A percentile compares a stretch with the other conserved stretches of the same genome.
Conservation (phyloP, 1,139 yeast species). For the Citeromyces siamensis region DNA sequence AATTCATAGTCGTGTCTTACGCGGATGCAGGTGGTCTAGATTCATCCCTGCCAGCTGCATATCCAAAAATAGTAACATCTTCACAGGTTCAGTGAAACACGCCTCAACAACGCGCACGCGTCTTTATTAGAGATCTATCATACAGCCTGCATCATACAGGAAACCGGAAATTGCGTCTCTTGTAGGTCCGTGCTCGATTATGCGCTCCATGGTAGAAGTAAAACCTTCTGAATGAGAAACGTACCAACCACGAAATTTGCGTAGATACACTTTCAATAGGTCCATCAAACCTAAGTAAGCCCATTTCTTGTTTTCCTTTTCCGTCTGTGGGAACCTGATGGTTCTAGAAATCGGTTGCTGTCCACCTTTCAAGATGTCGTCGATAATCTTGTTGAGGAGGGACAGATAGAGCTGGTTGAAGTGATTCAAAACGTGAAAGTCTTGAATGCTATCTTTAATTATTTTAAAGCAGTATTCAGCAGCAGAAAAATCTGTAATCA, state of each 20-base stretch:
- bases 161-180: not conserved
- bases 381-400: not conserved
- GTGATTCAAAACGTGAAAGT: not conserved
- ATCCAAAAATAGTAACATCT: too few relatives aligned
- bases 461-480: slow-evolving; percentile 10
- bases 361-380: slow-evolving; percentile 14
- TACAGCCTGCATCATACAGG: slow-evolving; percentile 2
- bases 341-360: slow-evolving; percentile 14
- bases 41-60: too few relatives aligned
- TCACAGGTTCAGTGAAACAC: too few relatives aligned
- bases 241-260: slow-evolving; percentile 1
- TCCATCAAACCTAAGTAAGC: slow-evolving; percentile 8
- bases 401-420: not conserved
- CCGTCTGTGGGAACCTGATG: slow-evolving; percentile 1
- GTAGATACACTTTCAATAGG: slow-evolving; percentile 9
- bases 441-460: not conserved
- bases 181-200: not conserved
- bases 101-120: too few relatives aligned
- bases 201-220: not conserved
- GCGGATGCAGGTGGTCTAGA: too few relatives aligned
- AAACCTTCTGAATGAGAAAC: not conserved
- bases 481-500: slow-evolving; percentile 15
- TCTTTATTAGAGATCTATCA: too few relatives aligned
- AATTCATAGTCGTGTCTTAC: too few relatives aligned
- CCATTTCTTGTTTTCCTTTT: slow-evolving; percentile 8